These are phyloP conservation scores for Hymenotorrendiella dingleyae DNA, from an alignment of 2,329 filamentous ascomycete species.

Conservation along the genomic window DNA sequence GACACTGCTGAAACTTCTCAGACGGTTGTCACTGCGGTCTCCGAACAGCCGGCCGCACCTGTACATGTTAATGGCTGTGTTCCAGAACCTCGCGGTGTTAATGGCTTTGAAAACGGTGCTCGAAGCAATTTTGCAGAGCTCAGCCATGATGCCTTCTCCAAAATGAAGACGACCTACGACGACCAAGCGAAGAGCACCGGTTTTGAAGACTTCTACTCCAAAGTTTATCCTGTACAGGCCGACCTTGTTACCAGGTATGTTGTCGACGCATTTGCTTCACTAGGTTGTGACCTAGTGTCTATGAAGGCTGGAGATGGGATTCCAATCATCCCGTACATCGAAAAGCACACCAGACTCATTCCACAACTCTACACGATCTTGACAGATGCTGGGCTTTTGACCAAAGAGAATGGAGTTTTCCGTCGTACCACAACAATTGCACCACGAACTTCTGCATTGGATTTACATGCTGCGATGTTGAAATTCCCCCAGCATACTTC, in stretches of 20 bases:
- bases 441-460: conserved; percentile 5
- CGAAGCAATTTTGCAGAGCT: background rate
- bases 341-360: conserved; percentile 27
- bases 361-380: conserved; percentile 26
- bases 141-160: background rate
- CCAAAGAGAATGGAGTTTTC: conserved; percentile 4
- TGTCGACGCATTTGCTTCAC: conserved; percentile 27
- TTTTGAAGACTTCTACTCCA: conserved; percentile 22
- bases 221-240: conserved; percentile 28
- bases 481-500: conserved; percentile 31
- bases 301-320: conserved; percentile 20
- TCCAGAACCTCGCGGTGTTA: background rate
- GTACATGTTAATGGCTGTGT: background rate
- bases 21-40: background rate
- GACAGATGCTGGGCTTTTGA: conserved; percentile 18
- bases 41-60: background rate
- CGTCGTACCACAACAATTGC: conserved; percentile 12
- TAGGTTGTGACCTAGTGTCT: conserved; percentile 26
- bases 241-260: conserved; percentile 31
- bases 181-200: conserved; percentile 8
- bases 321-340: conserved; percentile 16
- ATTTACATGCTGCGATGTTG: conserved; percentile 24
- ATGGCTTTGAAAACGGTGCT: background rate
- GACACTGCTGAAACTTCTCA: background rate
- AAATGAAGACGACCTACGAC: background rate